Evolutionary conservation across 192 early-diverging fungal species (phyloP).

Genomic region (Ramicandelaber brevisporus): DNA sequence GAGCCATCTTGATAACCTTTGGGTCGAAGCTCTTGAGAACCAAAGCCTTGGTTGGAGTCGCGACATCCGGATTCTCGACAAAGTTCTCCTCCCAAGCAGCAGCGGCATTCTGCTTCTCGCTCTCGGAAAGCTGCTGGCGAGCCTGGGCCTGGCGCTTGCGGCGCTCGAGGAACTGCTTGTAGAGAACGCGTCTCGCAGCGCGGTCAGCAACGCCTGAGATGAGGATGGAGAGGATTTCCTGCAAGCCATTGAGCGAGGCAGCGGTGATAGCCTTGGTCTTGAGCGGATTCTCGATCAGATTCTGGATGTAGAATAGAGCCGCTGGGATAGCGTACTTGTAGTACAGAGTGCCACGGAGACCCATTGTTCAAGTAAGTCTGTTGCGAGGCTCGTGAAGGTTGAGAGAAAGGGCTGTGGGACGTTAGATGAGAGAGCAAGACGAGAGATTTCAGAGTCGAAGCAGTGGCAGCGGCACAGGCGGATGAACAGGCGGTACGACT

Average conservation of each 20-base stretch:
- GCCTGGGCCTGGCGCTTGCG: too few relatives aligned
- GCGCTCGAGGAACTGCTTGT: constrained; percentile 7
- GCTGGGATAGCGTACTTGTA: too few relatives aligned
- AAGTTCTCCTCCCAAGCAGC: constrained; percentile 7
- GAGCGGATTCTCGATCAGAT: constrained; percentile 35
- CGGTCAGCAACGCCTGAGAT: constrained; percentile 22
- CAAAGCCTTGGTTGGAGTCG: neutral
- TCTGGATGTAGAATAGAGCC: constrained; percentile 28
- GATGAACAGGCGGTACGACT: too few relatives aligned
- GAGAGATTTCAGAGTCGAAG: too few relatives aligned
- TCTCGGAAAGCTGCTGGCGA: too few relatives aligned
- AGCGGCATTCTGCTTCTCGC: constrained; percentile 15
- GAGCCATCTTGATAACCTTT: constrained; percentile 52
- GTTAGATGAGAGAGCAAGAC: too few relatives aligned
- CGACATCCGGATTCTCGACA: neutral
- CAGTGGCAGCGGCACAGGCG: too few relatives aligned
- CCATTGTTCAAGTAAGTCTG: too few relatives aligned
- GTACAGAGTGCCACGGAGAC: too few relatives aligned
- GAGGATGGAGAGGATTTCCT: constrained; percentile 49
- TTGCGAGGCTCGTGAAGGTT: too few relatives aligned
- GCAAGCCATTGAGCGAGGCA: constrained; percentile 43
- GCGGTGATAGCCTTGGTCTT: constrained; percentile 59
- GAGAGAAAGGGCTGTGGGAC: too few relatives aligned
- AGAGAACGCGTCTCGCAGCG: constrained; percentile 2
- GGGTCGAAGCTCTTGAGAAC: constrained; percentile 20